phyloP scores from a whole-genome alignment of 441 rosid genomes.

The Pelargonium myrrhifolium region DNA sequence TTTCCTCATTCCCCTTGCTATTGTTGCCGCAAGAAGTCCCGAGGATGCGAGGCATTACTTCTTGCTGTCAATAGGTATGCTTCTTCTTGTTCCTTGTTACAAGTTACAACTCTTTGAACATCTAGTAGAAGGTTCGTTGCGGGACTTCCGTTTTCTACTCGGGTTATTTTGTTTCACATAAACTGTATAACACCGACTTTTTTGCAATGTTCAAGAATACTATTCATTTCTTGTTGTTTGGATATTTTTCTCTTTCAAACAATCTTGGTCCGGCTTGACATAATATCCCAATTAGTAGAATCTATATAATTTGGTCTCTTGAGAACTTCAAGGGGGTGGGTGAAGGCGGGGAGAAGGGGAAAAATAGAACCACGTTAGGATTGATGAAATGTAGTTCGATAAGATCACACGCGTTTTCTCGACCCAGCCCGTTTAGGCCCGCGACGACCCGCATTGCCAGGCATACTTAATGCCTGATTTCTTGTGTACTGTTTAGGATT shows the following conservation, averaged over 20 bases:
- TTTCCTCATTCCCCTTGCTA: slow-evolving; percentile 67
- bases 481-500: neutral
- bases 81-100: no score
- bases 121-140: neutral
- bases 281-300: neutral
- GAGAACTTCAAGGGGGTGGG: neutral
- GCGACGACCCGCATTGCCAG: no score
- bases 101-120: neutral
- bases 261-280: neutral
- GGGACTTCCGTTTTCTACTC: neutral
- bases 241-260: neutral
- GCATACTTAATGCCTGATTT: neutral
- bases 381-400: no score
- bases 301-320: neutral
- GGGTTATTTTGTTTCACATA: slow-evolving; percentile 8
- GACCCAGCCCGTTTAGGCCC: no score
- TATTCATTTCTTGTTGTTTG: neutral
- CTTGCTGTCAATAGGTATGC: slow-evolving; percentile 65
- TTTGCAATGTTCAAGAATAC: neutral
- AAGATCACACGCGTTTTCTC: no score
- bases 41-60: slow-evolving; percentile 86
- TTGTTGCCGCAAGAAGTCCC: slow-evolving; percentile 57
- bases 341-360: no score
- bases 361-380: no score
- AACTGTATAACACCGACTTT: neutral